Evolutionary conservation across 2,329 filamentous ascomycete species (phyloP), one percentile per base, ranked within the genome.

Genomic region (Diaporthe aspalathi): DNA sequence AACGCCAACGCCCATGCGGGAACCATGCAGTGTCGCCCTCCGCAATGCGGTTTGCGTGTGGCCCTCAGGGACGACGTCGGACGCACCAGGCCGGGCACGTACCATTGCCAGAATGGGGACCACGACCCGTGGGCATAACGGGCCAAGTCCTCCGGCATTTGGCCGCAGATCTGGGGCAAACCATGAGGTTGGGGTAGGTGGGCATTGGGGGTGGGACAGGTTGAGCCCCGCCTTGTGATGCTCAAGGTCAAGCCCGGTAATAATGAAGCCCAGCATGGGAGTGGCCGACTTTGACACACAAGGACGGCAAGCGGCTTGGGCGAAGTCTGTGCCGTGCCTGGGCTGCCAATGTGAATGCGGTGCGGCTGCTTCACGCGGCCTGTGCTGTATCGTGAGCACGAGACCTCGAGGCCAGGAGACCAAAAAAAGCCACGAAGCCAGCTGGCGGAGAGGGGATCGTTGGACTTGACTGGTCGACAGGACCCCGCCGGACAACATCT

Each of bases 41-140:
- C 24, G 29, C 43, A 24, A 50, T 38, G 11, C 60, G 1, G 27
- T 24, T 45, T 65, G 29, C n/a, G 60, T 65, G 45, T 29, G 60
- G 38, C 45, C n/a, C 40, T 27, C 11, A 24, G 53, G 45, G 54
- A 62, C 67, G 67, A 62, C 24, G 67, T 69, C 54, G 67, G 67
- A 60, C 22, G 67, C 53, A 52, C 16, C 7, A 50, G 32, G 11
- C 14, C 27, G 29, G 53, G 24, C 29, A 38, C 35, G 35, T 38
- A 38, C 35, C 35, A 38, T 38, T 38, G 12, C 32, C 32, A 35
- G 35, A 22, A 32, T 35, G 27, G 40, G 27, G 8, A 47, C 12
- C 27, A 12, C 60, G 45, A 43, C 60, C 57, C 24, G 60, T 47
- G 43, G n/a, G 43, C 60, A 49, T 50, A 38, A 20, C 60, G 60